Percentiles rank a stretch among this genome's conserved stretches.
These are phyloP conservation scores for Fomitopsis pinicola DNA, from an alignment of 1,284 basidiomycete species.

Conservation along the genomic window DNA sequence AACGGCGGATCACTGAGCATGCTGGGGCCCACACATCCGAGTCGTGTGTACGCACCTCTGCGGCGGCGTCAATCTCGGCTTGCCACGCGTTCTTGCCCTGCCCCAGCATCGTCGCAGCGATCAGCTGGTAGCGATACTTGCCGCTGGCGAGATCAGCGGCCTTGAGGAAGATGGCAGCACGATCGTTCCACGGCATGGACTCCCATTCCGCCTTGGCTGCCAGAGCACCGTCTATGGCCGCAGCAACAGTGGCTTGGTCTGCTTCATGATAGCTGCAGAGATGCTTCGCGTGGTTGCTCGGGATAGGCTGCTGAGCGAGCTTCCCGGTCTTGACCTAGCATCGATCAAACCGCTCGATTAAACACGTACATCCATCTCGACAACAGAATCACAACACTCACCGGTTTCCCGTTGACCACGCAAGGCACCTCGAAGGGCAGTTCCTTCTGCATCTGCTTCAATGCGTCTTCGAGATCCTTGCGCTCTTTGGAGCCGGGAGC, in stretches of 20 bases:
- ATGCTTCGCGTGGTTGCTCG: slow-evolving; percentile 78
- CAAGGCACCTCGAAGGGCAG: slow-evolving; percentile 91
- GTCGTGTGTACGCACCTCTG: slow-evolving; percentile 62
- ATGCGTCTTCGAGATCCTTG: slow-evolving; percentile 66
- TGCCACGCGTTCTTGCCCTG: slow-evolving; percentile 99
- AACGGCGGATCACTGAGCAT: slow-evolving; percentile 6
- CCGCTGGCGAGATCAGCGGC: slow-evolving; percentile 91
- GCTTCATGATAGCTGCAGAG: slow-evolving; percentile 91
- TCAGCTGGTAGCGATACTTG: slow-evolving; percentile 92
- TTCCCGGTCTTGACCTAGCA: slow-evolving; percentile 81
- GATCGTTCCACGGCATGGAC: slow-evolving; percentile 91
- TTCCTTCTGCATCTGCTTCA: slow-evolving; percentile 78
- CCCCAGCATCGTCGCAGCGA: slow-evolving; percentile 97
- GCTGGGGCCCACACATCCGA: neutral
- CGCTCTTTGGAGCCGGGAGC: slow-evolving; percentile 81
- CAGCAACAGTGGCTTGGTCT: slow-evolving; percentile 67
- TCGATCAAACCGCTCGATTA: slow-evolving; percentile 1
- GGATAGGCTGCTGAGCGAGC: slow-evolving; percentile 75
- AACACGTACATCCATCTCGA: neutral
- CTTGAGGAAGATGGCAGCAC: slow-evolving; percentile 97
- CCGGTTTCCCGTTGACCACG: slow-evolving; percentile 88
- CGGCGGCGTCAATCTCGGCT: slow-evolving; percentile 98
- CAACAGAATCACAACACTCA: slow-evolving; percentile 32
- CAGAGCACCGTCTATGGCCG: slow-evolving; percentile 87
- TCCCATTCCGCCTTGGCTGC: slow-evolving; percentile 90